Percentiles rank a stretch among this genome's conserved stretches.
Conservation (phyloP, 2,329 filamentous ascomycete species). For the Epichloe coenophiala region DNA sequence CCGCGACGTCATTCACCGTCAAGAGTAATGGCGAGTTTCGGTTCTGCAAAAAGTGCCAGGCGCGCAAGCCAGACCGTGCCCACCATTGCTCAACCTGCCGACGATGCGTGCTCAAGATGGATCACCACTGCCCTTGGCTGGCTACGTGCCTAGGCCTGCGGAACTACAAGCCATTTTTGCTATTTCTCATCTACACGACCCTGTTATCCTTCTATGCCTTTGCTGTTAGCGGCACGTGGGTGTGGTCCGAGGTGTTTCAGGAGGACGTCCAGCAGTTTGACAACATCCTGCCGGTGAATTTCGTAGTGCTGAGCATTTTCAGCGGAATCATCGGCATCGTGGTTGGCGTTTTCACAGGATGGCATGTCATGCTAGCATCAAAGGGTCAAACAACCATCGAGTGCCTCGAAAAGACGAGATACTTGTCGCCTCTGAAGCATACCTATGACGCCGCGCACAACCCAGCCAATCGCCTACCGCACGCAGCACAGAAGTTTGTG, state of each 20-base stretch:
- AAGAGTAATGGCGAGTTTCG: conserved; percentile 78
- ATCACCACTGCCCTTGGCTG: conserved; percentile 97
- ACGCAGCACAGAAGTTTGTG: conserved; percentile 57
- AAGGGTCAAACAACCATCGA: conserved; percentile 89
- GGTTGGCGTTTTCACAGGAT: conserved; percentile 74
- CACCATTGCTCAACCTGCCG: conserved; percentile 95
- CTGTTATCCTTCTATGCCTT: conserved; percentile 77
- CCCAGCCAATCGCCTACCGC: conserved; percentile 33
- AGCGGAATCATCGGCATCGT: conserved; percentile 86
- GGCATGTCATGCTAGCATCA: conserved; percentile 75
- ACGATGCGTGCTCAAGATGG: conserved; percentile 96
- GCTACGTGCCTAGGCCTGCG: conserved; percentile 86
- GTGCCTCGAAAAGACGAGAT: conserved; percentile 88
- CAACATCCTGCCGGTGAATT: conserved; percentile 74
- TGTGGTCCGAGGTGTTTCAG: conserved; percentile 68
- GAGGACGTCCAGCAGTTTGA: conserved; percentile 59
- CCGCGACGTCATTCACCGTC: conserved; percentile 69
- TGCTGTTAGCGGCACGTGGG: conserved; percentile 63
- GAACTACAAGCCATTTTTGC: conserved; percentile 91
- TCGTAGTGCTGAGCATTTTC: conserved; percentile 74
- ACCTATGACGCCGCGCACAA: conserved; percentile 51
- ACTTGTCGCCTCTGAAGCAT: conserved; percentile 65
- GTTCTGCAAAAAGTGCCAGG: conserved; percentile 96
- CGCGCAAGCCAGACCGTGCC: conserved; percentile 83
- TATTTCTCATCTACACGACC: conserved; percentile 83